Base-by-base conservation (phyloP, 225 moss, liverwort and hornwort genomes). In the Bryum argenteum region DNA sequence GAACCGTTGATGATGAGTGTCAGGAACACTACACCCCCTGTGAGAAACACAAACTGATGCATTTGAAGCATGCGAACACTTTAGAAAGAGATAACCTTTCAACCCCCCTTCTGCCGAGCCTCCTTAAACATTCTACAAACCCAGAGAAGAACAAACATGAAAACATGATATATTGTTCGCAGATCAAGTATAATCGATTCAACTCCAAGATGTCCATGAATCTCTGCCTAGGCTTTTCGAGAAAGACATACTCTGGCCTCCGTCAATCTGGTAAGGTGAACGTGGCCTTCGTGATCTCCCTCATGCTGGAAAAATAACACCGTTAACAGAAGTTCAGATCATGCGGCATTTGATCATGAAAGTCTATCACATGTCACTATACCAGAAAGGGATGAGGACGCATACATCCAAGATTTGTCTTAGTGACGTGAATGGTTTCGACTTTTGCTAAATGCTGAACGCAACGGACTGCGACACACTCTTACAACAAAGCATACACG, bases 21-120 rank as follows among this genome's bases (percentile, higher is more conserved):
- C 61, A 92, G 62, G 19, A 92, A 86, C 22, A 95, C 94, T 59
- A 95, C 78, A 65, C 94, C 94, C 59, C 92, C 94, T 82, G 92
- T 95, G 67, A 95, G 87, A 72, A 92, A 92, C 52, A 95, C 92
- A 75, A 92, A 90, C 92, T 95, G 87, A 76, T 72, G 66, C 78
- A 82, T 79, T 82, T 69, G 79, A 76, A 57, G 51, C 60, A 74
- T 69, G 76, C 67, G 70, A 82, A 75, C 54, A 63, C 51, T 81
- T 79, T 43, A 73, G 78, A 68, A 15, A 65, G 38, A 63, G 48
- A 58, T 75, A 33, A 75, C 54, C 55, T 64, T 58, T 57, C 24
- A 68, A 26, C 44, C 77, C 33, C 48, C 18, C 50, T 8, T 20
- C 44, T 47, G 3, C 13, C 38, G 37, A 59, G 9, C 28, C 22